Percentiles rank a stretch among this genome's conserved stretches.
Conservation (phyloP, 345 rosid species). For the Noccaea caerulescens region DNA sequence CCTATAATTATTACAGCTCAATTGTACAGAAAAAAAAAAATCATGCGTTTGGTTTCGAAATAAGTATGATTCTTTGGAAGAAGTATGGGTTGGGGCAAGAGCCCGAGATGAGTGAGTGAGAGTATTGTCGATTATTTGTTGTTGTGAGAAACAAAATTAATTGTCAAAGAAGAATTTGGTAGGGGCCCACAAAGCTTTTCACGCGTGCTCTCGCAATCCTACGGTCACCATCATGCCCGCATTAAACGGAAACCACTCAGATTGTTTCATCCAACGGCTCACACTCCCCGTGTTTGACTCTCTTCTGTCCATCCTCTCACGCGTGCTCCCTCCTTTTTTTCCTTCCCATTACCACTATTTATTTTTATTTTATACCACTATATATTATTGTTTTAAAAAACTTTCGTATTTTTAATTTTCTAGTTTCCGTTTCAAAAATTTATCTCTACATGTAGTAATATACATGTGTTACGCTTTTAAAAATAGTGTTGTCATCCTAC, state of each 20-base stretch:
- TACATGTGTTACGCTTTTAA: background rate
- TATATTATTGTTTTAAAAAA: background rate
- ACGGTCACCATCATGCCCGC: slow-evolving; percentile 47
- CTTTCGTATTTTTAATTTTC: background rate
- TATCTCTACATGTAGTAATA: slow-evolving; percentile 4
- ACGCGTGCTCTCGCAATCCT: slow-evolving; percentile 45
- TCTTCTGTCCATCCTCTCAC: slow-evolving; percentile 48
- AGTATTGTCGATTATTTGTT: slow-evolving; percentile 20
- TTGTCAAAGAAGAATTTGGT: slow-evolving; percentile 23
- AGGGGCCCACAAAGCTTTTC: slow-evolving; percentile 37
- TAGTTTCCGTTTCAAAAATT: background rate
- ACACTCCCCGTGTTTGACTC: slow-evolving; percentile 53
- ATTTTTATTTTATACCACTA: background rate
- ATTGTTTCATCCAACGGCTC: slow-evolving; percentile 44
- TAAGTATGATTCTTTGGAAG: slow-evolving; percentile 24
- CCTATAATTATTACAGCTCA: slow-evolving; percentile 28
- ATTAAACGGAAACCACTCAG: slow-evolving; percentile 42
- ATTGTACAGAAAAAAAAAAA: slow-evolving; percentile 22
- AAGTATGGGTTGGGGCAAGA: slow-evolving; percentile 38
- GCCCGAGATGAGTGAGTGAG: slow-evolving; percentile 19
- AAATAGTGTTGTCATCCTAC: background rate
- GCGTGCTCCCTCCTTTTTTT: slow-evolving; percentile 37
- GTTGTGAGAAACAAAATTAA: background rate
- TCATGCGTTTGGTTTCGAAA: slow-evolving; percentile 37
- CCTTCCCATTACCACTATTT: slow-evolving; percentile 8